Evolutionary conservation across 2,329 filamentous ascomycete genomes (phyloP), one percentile per base, ranked within the genome.

Genomic region (Ophiostoma quercus): DNA sequence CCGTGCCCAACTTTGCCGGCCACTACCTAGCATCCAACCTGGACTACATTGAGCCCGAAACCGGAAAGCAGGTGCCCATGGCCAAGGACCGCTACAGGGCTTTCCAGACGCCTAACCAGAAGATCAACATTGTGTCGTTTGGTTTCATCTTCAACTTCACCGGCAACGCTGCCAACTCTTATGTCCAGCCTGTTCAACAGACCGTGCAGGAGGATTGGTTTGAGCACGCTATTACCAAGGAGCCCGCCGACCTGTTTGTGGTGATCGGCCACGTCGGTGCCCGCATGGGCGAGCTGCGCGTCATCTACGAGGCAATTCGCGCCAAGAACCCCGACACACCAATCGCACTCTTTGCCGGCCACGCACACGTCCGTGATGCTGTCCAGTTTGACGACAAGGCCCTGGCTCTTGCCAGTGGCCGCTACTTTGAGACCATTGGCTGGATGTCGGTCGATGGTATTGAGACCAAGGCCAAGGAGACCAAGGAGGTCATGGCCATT

Each of bases 91-190:
- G 94, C 12, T 98, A 89, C 79, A 89, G 90, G 77, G 95, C 92
- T 77, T 97, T 99, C 79, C 93, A 87, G 70, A 99, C 95, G 6
- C 93, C 94, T 82, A 92, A 96, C 74, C 92, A 92, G 74, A 91
- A 90, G 4, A 88, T 97, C 71, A 86, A 90, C 19, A 87, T 99
- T 71, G 82, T 96, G 67, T 92, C 94, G 0, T 94, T 99, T 78
- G 95, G 95, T 1, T 98, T 99, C 79, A 81, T 99, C 3, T 99
- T 97, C 79, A 89, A 99, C 80, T 99, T 99, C 75, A 92, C 87
- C 0, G 88, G 89, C 22, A 97, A 97, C 78, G 90, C 90, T 70
- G 95, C 97, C 77, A 98, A 98, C 78, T 96, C 92, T 0, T 83
- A 92, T 3, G 92, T 98, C 0, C 88, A 92, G 74, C 86, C 85